phyloP scores from a whole-genome alignment of 345 rosid genomes.

The Eutrema yunnanense region DNA sequence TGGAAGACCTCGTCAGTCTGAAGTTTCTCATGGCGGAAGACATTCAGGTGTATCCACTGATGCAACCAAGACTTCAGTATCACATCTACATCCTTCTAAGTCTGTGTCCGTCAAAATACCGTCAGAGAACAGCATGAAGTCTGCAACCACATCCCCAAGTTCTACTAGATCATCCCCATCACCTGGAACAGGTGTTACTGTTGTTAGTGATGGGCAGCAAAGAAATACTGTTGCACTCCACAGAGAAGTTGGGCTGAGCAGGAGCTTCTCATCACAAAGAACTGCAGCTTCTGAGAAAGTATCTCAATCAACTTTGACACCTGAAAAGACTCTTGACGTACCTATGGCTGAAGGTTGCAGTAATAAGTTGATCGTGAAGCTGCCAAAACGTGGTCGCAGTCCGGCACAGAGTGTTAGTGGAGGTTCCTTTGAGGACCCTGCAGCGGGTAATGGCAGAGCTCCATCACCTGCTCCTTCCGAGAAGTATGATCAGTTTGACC shows the following conservation, averaged over 20 bases:
- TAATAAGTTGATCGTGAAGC: conserved; percentile 65
- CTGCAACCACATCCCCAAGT: conserved; percentile 47
- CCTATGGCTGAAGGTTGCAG: conserved; percentile 49
- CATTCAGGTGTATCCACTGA: conserved; percentile 55
- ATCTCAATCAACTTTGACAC: conserved; percentile 37
- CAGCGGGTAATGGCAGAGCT: conserved; percentile 48
- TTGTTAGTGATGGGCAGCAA: conserved; percentile 49
- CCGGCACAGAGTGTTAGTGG: conserved; percentile 72
- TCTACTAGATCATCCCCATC: conserved; percentile 46
- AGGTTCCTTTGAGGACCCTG: conserved; percentile 64
- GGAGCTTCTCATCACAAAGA: conserved; percentile 43
- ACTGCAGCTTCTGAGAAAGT: conserved; percentile 49
- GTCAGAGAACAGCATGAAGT: conserved; percentile 45
- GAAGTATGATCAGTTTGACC: conserved; percentile 55
- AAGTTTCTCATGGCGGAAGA: conserved; percentile 58
- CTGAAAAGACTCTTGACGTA: conserved; percentile 55
- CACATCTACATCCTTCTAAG: conserved; percentile 59
- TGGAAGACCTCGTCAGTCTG: conserved; percentile 56
- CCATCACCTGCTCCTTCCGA: conserved; percentile 55
- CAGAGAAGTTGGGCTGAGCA: conserved; percentile 49
- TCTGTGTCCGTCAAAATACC: conserved; percentile 46
- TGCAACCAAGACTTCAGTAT: conserved; percentile 48
- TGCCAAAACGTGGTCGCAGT: conserved; percentile 70
- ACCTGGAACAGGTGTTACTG: conserved; percentile 34
- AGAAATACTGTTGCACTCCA: conserved; percentile 38